These are phyloP conservation scores for Russula dissimulans DNA, from an alignment of 768 basidiomycete species.

Conservation along the genomic window DNA sequence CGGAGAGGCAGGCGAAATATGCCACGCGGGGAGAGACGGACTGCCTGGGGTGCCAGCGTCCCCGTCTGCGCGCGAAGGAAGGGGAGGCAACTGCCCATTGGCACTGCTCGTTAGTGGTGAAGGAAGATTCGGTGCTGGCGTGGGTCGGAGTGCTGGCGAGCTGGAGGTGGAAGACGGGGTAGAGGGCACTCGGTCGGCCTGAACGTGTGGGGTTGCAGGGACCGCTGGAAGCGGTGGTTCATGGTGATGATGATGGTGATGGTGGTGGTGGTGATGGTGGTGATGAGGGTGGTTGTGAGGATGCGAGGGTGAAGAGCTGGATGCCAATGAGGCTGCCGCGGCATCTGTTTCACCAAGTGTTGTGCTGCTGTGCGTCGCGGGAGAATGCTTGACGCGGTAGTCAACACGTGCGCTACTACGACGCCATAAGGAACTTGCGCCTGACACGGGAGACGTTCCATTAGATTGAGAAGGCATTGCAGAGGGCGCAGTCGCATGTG, in stretches of 20 bases:
- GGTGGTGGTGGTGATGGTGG: not conserved
- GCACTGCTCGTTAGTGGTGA: not conserved
- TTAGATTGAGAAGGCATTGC: slow-evolving; percentile 14
- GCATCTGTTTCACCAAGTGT: not conserved
- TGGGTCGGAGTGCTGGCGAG: not conserved
- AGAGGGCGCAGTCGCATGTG: slow-evolving; percentile 8
- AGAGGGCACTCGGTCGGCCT: not conserved
- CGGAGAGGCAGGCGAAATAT: slow-evolving; percentile 4
- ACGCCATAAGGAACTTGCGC: slow-evolving; percentile 13
- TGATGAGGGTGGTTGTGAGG: not conserved
- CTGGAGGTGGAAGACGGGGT: not conserved
- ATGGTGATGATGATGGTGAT: not conserved
- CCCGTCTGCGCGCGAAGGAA: not conserved
- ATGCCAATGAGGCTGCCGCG: not conserved
- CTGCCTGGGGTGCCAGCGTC: not conserved
- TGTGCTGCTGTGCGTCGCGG: slow-evolving; percentile 1
- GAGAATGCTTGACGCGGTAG: slow-evolving; percentile 3
- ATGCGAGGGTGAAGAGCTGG: not conserved
- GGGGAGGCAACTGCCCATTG: not conserved
- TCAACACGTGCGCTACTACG: slow-evolving; percentile 11
- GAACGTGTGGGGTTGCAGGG: not conserved
- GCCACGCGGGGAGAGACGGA: not conserved
- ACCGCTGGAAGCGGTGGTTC: not conserved
- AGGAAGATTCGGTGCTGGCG: not conserved
- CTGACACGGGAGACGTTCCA: slow-evolving; percentile 10